Evolutionary conservation across 129 eudicot species (phyloP).

Genomic region (Escallonia herrerae): DNA sequence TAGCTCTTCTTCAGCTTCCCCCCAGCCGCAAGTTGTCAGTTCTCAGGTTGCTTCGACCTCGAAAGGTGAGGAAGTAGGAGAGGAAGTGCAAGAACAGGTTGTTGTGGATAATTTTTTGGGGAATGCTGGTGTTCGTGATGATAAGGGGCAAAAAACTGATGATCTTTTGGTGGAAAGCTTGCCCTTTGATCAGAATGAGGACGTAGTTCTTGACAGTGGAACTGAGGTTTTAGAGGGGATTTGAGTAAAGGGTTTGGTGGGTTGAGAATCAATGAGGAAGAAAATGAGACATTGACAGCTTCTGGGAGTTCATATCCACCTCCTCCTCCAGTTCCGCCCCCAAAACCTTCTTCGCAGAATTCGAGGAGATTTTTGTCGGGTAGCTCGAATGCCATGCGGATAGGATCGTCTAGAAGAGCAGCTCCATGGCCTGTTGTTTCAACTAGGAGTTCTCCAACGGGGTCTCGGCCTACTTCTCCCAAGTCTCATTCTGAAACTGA

Average conservation of each 20-base stretch:
- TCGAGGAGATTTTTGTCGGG: constrained; percentile 35
- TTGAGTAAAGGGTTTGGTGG: constrained; percentile 31
- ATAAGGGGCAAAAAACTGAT: constrained; percentile 29
- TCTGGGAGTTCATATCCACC: constrained; percentile 59
- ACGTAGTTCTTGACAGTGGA: constrained; percentile 17
- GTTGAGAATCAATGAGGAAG: constrained; percentile 28
- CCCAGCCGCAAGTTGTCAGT: constrained; percentile 26
- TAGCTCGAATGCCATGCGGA: constrained; percentile 34
- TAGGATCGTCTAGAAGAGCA: constrained; percentile 62
- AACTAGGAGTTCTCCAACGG: constrained; percentile 60
- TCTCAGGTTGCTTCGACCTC: constrained; percentile 18
- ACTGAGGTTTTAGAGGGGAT: constrained; percentile 27
- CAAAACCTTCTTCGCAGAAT: constrained; percentile 33
- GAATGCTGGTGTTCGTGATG: constrained; percentile 12
- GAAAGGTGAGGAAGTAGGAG: constrained; percentile 35
- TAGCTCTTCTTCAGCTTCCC: constrained; percentile 30
- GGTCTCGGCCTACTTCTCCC: constrained; percentile 74
- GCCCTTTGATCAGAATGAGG: constrained; percentile 25
- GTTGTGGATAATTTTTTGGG: constrained; percentile 28
- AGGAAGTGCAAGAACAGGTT: constrained; percentile 48
- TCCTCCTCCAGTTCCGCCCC: constrained; percentile 87
- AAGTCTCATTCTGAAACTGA: constrained; percentile 77
- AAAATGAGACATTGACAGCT: constrained; percentile 19
- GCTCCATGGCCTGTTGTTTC: constrained; percentile 61
- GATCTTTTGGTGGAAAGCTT: constrained; percentile 34